Evolutionary conservation across 257 asterid species (phyloP).

Genomic region (Solanum piurae): DNA sequence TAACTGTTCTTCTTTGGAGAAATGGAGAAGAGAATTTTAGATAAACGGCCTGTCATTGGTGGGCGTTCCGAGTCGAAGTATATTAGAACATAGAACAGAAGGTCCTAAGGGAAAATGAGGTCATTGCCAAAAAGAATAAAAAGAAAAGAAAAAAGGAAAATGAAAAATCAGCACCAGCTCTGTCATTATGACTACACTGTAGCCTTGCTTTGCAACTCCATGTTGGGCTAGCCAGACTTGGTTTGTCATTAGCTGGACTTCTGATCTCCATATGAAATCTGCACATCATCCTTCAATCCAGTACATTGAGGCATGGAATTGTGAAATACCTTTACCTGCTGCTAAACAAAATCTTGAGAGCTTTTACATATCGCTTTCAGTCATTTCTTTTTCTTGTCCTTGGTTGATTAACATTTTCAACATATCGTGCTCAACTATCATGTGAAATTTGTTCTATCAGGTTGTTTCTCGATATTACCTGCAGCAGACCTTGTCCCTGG

Average conservation of each 20-base stretch:
- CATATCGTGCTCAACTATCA: neutral
- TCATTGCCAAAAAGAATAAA: neutral
- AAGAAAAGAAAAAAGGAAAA: neutral
- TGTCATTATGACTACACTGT: neutral
- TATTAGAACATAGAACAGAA: neutral
- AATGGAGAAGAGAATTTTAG: neutral
- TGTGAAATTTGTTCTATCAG: conserved; percentile 26
- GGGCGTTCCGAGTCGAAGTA: neutral
- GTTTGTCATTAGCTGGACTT: neutral
- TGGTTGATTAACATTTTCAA: neutral
- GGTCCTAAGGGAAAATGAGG: neutral
- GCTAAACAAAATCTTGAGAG: neutral
- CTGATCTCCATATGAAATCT: neutral
- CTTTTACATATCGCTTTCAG: neutral
- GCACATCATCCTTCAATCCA: neutral
- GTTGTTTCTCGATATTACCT: conserved; percentile 89
- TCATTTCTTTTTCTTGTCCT: neutral
- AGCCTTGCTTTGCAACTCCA: neutral
- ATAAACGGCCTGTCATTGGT: neutral
- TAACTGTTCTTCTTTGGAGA: neutral
- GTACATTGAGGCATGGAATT: neutral
- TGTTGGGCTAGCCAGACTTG: neutral
- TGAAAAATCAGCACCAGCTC: neutral
- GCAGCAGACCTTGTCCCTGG: conserved; percentile 98
- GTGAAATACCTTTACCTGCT: neutral